Percentiles rank a stretch among this genome's conserved stretches.
Evolutionary conservation across 1,284 basidiomycete genomes (phyloP).

Genomic region (Pholiota adiposa): DNA sequence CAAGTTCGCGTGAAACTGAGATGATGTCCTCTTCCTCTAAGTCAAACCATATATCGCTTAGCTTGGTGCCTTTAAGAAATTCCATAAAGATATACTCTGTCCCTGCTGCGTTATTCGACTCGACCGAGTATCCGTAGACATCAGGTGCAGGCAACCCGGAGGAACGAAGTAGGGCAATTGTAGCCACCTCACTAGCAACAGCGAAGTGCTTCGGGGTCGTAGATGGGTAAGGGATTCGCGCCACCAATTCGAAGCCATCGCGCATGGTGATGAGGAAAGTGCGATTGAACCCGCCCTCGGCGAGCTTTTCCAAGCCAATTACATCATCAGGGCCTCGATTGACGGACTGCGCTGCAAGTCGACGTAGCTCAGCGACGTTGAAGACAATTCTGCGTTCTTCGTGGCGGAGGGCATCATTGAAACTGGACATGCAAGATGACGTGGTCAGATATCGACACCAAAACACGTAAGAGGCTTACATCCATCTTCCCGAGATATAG

Average conservation of each 20-base stretch:
- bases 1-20: conserved; percentile 46
- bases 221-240: conserved; percentile 50
- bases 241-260: conserved; percentile 45
- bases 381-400: neutral
- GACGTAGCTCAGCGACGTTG: conserved; percentile 1
- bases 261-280: conserved; percentile 42
- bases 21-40: conserved; percentile 43
- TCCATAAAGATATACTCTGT: conserved; percentile 60
- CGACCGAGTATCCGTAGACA: conserved; percentile 52
- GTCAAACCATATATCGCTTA: conserved; percentile 46
- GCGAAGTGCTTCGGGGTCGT: conserved; percentile 44
- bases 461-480: conserved; percentile 1
- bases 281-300: conserved; percentile 37
- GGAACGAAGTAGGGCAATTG: conserved; percentile 49
- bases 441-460: neutral
- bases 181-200: conserved; percentile 55
- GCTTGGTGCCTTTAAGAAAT: conserved; percentile 43
- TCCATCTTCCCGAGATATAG: neutral
- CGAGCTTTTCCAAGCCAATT: conserved; percentile 32
- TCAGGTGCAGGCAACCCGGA: conserved; percentile 48
- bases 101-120: conserved; percentile 46
- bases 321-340: conserved; percentile 29
- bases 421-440: neutral
- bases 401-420: conserved; percentile 1
- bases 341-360: conserved; percentile 3